A percentile compares a stretch with the other conserved stretches of the same genome.
Conservation (phyloP, 495 filamentous ascomycete genomes). For the Penicillium cosmopolitanum region DNA sequence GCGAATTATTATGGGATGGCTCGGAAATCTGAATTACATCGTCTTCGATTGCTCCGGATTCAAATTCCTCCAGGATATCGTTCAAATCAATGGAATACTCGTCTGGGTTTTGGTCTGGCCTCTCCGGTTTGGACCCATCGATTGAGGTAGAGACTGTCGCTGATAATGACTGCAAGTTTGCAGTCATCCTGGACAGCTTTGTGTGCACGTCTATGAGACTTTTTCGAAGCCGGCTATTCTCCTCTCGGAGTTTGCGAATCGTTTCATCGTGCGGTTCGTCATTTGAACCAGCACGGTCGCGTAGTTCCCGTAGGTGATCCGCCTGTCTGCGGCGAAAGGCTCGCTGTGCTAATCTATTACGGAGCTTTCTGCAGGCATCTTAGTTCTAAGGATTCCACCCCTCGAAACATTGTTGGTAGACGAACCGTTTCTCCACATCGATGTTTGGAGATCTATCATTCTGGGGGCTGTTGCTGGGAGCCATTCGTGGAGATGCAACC, state of each 20-base stretch:
- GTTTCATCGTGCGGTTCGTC: conserved; percentile 13
- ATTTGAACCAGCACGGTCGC: conserved; percentile 13
- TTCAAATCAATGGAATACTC: conserved; percentile 1
- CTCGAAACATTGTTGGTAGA: background rate
- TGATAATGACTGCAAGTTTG: conserved; percentile 7
- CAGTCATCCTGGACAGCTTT: conserved; percentile 7
- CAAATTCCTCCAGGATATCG: background rate
- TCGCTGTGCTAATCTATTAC: conserved; percentile 8
- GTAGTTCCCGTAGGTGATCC: conserved; percentile 11
- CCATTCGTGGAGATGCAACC: background rate
- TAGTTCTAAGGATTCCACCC: background rate
- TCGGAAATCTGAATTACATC: background rate
- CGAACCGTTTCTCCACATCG: conserved; percentile 6
- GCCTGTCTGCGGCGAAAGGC: conserved; percentile 11
- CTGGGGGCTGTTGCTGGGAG: background rate
- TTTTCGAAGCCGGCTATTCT: conserved; percentile 10
- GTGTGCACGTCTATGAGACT: conserved; percentile 12
- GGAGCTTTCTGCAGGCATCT: background rate
- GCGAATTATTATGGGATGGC: background rate
- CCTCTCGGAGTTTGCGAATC: conserved; percentile 11
- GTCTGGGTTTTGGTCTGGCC: background rate
- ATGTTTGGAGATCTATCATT: background rate
- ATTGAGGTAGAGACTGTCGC: conserved; percentile 2
- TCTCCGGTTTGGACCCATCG: background rate
- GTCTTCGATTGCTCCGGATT: conserved; percentile 1